These are phyloP conservation scores for Tolypocladium ovalisporum DNA, from an alignment of 2,329 filamentous ascomycete species.

Conservation along the genomic window DNA sequence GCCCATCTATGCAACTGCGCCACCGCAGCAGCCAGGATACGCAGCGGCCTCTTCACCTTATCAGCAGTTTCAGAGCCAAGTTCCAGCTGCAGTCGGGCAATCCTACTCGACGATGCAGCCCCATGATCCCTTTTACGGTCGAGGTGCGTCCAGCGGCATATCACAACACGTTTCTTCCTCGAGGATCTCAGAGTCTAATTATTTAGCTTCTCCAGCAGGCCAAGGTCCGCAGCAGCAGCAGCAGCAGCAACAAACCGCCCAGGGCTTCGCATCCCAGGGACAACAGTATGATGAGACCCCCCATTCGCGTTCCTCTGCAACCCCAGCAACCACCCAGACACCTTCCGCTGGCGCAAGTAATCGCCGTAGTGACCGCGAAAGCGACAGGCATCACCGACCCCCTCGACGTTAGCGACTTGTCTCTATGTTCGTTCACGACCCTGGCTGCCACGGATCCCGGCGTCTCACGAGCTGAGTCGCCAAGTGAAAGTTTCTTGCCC, in stretches of 20 bases:
- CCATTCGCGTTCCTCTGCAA: conserved; percentile 23
- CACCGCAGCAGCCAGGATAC: conserved; percentile 19
- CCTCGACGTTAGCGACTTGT: conserved; percentile 21
- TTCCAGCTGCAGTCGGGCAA: conserved; percentile 17
- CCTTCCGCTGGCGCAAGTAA: conserved; percentile 23
- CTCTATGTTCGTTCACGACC: conserved; percentile 6
- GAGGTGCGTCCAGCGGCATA: conserved; percentile 43
- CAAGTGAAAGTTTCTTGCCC: conserved; percentile 18
- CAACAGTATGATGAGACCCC: conserved; percentile 41
- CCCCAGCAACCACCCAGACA: conserved; percentile 28
- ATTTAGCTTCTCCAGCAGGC: conserved; percentile 42
- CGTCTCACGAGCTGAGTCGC: conserved; percentile 1
- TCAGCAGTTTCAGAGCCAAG: conserved; percentile 21
- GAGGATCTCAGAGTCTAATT: conserved; percentile 26
- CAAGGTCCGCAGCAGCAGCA: conserved; percentile 18
- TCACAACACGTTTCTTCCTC: conserved; percentile 6
- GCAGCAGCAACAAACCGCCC: conserved; percentile 1
- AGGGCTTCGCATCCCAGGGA: conserved; percentile 32
- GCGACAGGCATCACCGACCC: conserved; percentile 29
- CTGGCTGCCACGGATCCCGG: conserved; percentile 7
- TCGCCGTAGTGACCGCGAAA: conserved; percentile 31
- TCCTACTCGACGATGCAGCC: conserved; percentile 32
- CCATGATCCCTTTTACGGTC: conserved; percentile 44
- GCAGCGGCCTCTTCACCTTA: conserved; percentile 18
- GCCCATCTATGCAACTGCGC: conserved; percentile 20